Conservation (phyloP, 148 eudicot species). For the Camellia granthamiana region DNA sequence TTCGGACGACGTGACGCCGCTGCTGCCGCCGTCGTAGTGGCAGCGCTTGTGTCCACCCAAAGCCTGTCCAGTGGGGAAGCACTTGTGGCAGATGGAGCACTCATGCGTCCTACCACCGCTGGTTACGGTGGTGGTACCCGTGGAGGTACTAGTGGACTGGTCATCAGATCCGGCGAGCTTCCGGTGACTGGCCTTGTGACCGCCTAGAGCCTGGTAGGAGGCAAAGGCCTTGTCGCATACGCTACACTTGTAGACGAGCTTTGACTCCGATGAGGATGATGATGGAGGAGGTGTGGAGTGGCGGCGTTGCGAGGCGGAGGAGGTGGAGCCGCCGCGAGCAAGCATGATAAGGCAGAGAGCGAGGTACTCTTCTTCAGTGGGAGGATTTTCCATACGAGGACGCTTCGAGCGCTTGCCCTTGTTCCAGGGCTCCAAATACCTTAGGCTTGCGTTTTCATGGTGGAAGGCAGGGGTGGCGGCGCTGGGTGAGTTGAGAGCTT, state of each 20-base stretch:
- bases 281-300: neutral
- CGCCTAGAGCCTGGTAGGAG: too few relatives aligned
- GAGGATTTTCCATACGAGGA: slow-evolving; percentile 22
- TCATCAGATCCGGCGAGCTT: too few relatives aligned
- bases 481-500: slow-evolving; percentile 36
- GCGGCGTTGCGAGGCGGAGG: neutral
- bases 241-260: too few relatives aligned
- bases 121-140: too few relatives aligned
- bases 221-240: too few relatives aligned
- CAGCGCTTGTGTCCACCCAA: too few relatives aligned
- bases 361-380: slow-evolving; percentile 70
- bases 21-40: slow-evolving; percentile 23
- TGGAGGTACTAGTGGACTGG: too few relatives aligned
- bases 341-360: slow-evolving; percentile 61
- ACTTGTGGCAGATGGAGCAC: too few relatives aligned
- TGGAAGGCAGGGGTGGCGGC: slow-evolving; percentile 14
- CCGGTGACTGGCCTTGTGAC: too few relatives aligned
- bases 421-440: slow-evolving; percentile 25
- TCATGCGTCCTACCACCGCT: too few relatives aligned
- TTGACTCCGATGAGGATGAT: neutral
- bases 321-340: neutral
- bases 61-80: too few relatives aligned
- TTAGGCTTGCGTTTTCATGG: neutral
- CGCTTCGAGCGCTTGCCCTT: slow-evolving; percentile 59
- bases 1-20: slow-evolving; percentile 19